phyloP scores from a whole-genome alignment of 768 basidiomycete species.

The Russula lepida region DNA sequence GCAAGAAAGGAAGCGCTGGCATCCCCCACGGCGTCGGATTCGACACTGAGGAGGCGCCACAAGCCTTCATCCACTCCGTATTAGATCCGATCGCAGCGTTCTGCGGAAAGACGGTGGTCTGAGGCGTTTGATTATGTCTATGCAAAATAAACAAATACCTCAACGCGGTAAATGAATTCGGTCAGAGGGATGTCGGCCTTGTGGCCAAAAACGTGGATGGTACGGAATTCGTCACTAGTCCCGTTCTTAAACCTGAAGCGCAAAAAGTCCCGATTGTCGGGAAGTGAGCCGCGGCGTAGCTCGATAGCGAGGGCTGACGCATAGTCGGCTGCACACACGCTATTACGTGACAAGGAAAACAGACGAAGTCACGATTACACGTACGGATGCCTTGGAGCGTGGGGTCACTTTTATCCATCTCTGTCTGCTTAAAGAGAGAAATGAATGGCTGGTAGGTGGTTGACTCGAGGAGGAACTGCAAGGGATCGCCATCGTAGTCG shows the following conservation, averaged over 20 bases:
- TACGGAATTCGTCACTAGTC: slow-evolving; percentile 51
- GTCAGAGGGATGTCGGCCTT: slow-evolving; percentile 71
- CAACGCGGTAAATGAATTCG: slow-evolving; percentile 75
- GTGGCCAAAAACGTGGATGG: slow-evolving; percentile 68
- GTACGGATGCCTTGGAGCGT: slow-evolving; percentile 56
- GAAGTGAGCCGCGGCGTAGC: slow-evolving; percentile 65
- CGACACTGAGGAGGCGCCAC: slow-evolving; percentile 23
- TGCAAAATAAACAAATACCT: slow-evolving; percentile 37
- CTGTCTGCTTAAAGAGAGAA: slow-evolving; percentile 76
- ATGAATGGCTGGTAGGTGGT: slow-evolving; percentile 89
- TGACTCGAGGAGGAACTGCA: slow-evolving; percentile 70
- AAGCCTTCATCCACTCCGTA: slow-evolving; percentile 38
- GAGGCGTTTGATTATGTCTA: background rate
- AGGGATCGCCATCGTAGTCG: slow-evolving; percentile 68
- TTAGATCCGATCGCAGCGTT: slow-evolving; percentile 39
- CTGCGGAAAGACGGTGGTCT: slow-evolving; percentile 23
- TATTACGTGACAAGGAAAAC: background rate
- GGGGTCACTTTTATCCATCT: slow-evolving; percentile 47
- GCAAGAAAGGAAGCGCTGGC: slow-evolving; percentile 12
- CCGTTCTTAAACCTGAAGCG: slow-evolving; percentile 85
- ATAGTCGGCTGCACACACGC: slow-evolving; percentile 48
- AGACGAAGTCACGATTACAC: slow-evolving; percentile 27
- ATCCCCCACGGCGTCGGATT: background rate
- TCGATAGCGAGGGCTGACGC: slow-evolving; percentile 71
- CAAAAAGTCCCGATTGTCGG: slow-evolving; percentile 72